These are phyloP conservation scores for Eucalyptus caleyi DNA, from an alignment of 345 rosid species.

Conservation along the genomic window DNA sequence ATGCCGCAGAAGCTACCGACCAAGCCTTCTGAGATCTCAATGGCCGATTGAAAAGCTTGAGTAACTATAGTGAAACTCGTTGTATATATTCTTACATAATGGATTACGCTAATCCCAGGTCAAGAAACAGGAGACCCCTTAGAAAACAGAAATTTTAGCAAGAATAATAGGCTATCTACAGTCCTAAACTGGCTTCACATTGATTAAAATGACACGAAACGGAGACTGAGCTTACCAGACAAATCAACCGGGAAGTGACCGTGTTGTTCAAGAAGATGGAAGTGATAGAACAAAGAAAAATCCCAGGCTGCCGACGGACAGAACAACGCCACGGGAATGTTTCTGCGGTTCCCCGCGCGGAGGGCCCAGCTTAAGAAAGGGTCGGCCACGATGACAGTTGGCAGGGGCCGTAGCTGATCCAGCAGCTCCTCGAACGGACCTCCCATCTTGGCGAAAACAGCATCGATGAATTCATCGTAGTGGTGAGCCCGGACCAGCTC, in stretches of 20 bases:
- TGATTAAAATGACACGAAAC: background rate
- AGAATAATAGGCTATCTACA: background rate
- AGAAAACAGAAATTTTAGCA: background rate
- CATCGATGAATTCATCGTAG: background rate
- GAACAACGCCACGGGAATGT: slow-evolving; percentile 39
- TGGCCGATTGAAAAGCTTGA: background rate
- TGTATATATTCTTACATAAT: background rate
- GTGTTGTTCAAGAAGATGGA: slow-evolving; percentile 5
- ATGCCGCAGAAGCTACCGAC: background rate
- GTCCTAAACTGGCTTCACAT: background rate
- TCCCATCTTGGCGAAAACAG: slow-evolving; percentile 12
- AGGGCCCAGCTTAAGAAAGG: slow-evolving; percentile 19
- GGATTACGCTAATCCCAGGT: background rate
- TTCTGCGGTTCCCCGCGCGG: slow-evolving; percentile 13
- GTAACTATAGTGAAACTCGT: background rate
- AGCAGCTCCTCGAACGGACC: slow-evolving; percentile 2
- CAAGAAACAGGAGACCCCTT: background rate
- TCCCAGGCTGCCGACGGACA: slow-evolving; percentile 28
- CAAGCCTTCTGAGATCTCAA: background rate
- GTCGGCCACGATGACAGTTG: slow-evolving; percentile 15
- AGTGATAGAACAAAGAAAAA: slow-evolving; percentile 11
- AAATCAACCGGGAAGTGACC: slow-evolving; percentile 7
- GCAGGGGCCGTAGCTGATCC: slow-evolving; percentile 7
- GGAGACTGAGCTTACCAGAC: slow-evolving; percentile 2
- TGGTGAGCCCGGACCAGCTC: slow-evolving; percentile 6